Percentiles rank a stretch among this genome's conserved stretches.
Evolutionary conservation across 352 stramenopile species (phyloP).

Genomic region (Plasmopara halstedii): DNA sequence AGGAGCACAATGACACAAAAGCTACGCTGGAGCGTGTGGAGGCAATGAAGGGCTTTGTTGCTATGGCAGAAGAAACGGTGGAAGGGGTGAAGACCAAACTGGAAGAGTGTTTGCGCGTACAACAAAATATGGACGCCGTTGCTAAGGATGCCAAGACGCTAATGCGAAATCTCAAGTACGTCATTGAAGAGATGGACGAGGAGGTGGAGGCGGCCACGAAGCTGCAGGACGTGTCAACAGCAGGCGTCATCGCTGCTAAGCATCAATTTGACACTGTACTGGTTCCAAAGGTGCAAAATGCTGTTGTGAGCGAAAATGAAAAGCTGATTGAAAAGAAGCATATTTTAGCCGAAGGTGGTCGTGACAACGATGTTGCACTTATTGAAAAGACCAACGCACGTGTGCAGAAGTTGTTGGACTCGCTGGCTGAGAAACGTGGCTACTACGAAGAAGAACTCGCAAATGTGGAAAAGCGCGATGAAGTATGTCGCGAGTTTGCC

Average conservation of each 20-base stretch:
- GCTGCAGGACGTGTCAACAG: constrained; percentile 62
- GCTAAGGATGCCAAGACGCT: constrained; percentile 82
- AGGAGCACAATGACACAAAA: constrained; percentile 60
- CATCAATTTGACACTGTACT: constrained; percentile 61
- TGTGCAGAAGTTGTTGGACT: constrained; percentile 59
- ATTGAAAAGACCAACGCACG: constrained; percentile 71
- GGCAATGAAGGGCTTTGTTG: constrained; percentile 68
- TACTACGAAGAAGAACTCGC: constrained; percentile 70
- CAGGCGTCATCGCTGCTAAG: constrained; percentile 55
- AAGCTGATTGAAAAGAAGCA: constrained; percentile 80
- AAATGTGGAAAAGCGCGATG: constrained; percentile 69
- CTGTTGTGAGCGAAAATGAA: constrained; percentile 65
- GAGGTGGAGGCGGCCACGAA: constrained; percentile 73
- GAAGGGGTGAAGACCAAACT: constrained; percentile 53
- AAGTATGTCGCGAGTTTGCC: constrained; percentile 71
- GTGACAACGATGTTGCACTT: constrained; percentile 45
- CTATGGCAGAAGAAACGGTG: constrained; percentile 61
- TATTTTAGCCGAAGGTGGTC: constrained; percentile 47
- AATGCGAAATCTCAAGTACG: constrained; percentile 85
- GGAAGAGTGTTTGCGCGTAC: constrained; percentile 43
- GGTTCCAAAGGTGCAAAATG: constrained; percentile 64
- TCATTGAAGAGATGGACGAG: constrained; percentile 84
- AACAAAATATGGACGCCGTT: constrained; percentile 70
- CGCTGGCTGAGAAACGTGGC: constrained; percentile 59
- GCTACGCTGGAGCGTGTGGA: constrained; percentile 67